Evolutionary conservation across 78 protist species (phyloP), one percentile per base, ranked within the genome.

Genomic region (Isochrysis galbana): DNA sequence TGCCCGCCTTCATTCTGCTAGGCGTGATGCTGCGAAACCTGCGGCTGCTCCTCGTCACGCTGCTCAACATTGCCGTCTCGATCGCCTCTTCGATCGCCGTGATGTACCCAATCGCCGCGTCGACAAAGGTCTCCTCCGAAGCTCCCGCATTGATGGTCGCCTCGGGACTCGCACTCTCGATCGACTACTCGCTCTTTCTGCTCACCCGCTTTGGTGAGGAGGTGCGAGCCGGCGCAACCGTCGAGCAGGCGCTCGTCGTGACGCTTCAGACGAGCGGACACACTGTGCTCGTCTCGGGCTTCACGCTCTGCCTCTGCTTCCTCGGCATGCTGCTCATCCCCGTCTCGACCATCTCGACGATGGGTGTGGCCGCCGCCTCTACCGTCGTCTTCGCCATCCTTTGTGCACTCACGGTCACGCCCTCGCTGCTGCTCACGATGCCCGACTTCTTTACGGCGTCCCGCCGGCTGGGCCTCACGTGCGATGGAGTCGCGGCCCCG

Each of bases 121-220:
- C 61, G 61, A 51, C 14, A 14, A 51, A 51, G 61, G 80, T 70
- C 32, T 70, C 80, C 29, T 14, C 80, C 14, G 41, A 70, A 41
- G 80, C 80, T 2, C 80, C 80, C 21, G 36, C 80, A 21, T 4
- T 70, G 42, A 70, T 70, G 80, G 41, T 11, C n/a, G 45, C 87
- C 38, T 34, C 91, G 5, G 94, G 93, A 17, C 47, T 95, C 55
- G 96, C 97, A 7, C 91, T 94, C 94, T 46, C 72, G 26, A 95
- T 96, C 84, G 97, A 96, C 82, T 96, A 96, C 95, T 70, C 90
- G 34, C 94, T 96, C 70, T 96, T 96, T 48, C 70, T 96, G 1
- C 94, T 96, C 67, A 34, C 96, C 26, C 95, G 97, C 80, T 96
- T 83, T 69, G 38, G 91, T 25, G 97, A 95, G 47, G 96, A 94